These are phyloP conservation scores for Spizellomyces sp. DNA, from an alignment of 192 early-diverging fungal genomes.

Conservation along the genomic window DNA sequence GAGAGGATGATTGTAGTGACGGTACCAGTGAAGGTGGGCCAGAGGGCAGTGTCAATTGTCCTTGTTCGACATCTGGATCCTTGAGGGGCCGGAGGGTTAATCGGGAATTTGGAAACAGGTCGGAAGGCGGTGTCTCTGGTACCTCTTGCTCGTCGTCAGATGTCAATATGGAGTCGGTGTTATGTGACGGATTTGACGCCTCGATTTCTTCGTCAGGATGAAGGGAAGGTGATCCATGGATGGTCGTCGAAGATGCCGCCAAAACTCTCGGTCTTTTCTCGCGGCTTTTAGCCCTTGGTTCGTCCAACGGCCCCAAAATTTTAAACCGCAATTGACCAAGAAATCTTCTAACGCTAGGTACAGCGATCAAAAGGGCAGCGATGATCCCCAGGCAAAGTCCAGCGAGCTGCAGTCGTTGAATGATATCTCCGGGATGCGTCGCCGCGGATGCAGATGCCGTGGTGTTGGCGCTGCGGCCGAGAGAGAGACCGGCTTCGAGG, in stretches of 20 bases:
- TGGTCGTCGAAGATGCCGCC: neutral
- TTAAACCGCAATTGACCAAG: neutral
- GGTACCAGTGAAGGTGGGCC: too few species aligned
- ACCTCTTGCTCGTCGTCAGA: neutral
- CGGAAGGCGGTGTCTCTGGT: neutral
- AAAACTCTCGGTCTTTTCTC: neutral
- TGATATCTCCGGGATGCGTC: neutral
- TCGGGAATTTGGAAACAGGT: neutral
- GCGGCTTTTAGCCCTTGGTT: neutral
- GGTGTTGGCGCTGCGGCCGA: neutral
- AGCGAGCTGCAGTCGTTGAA: conserved; percentile 4
- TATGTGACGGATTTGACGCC: neutral
- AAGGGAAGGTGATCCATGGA: neutral
- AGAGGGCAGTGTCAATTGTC: neutral
- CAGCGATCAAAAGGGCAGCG: conserved; percentile 4
- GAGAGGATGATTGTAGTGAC: neutral
- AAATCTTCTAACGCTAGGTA: conserved; percentile 6
- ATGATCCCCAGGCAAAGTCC: conserved; percentile 10
- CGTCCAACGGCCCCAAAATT: conserved; percentile 18
- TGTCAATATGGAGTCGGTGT: neutral
- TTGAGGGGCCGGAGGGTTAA: neutral
- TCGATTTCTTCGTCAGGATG: neutral
- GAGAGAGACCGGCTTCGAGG: conserved; percentile 18
- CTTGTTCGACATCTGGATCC: conserved; percentile 15
- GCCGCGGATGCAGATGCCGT: neutral